Evolutionary conservation across 768 basidiomycete genomes (phyloP).

Genomic region (Lentinula raphanica): DNA sequence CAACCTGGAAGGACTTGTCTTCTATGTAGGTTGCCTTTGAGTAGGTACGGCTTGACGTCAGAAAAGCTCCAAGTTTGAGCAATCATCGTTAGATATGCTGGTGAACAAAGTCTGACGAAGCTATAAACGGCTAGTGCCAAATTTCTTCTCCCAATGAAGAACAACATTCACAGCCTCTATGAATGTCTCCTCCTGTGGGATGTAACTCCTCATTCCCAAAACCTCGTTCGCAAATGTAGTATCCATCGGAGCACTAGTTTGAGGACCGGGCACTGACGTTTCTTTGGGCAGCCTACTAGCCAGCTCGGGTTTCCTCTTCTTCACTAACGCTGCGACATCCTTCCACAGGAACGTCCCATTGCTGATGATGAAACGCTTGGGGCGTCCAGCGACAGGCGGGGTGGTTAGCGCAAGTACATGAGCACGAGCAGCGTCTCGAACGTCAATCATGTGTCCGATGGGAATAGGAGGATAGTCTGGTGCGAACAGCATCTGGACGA

Average conservation of each 20-base stretch:
- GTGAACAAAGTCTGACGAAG: no score
- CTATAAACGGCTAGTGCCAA: conserved; percentile 9
- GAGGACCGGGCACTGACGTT: background rate
- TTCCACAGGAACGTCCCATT: conserved; percentile 1
- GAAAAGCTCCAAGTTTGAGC: no score
- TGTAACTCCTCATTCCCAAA: conserved; percentile 4
- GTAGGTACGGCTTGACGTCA: no score
- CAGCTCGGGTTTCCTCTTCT: conserved; percentile 3
- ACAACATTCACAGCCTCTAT: background rate
- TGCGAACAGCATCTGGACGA: conserved; percentile 1
- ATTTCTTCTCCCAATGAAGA: conserved; percentile 6
- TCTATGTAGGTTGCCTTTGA: no score
- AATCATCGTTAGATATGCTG: no score
- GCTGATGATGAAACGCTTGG: conserved; percentile 6
- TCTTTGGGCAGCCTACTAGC: conserved; percentile 2
- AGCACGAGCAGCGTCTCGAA: conserved; percentile 11
- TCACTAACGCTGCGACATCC: background rate
- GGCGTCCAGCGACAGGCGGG: conserved; percentile 1
- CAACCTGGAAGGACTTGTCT: no score
- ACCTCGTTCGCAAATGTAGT: background rate
- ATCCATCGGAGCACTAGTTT: conserved; percentile 7
- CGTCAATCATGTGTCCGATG: conserved; percentile 10
- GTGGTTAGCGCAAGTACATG: conserved; percentile 9
- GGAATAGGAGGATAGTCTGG: conserved; percentile 5
- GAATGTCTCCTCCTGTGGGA: conserved; percentile 4